Conservation (phyloP, 441 rosid species). For the Populus hybrid region DNA sequence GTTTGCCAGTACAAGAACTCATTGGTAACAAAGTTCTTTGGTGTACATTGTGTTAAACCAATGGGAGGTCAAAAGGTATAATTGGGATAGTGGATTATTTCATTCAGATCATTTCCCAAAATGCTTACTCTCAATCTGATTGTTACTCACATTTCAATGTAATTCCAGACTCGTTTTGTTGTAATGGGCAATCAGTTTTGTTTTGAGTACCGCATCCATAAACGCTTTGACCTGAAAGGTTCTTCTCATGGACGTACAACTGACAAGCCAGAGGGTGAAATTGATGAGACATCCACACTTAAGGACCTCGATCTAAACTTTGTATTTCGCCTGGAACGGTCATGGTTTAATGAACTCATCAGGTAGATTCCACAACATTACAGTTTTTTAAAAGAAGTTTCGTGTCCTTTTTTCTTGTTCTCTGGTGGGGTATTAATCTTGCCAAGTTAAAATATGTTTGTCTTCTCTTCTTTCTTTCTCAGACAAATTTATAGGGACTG, state of each 20-base stretch:
- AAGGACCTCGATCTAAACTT: slow-evolving; percentile 93
- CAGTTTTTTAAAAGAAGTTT: neutral
- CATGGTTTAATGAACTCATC: slow-evolving; percentile 78
- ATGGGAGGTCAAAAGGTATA: slow-evolving; percentile 90
- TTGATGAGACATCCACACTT: slow-evolving; percentile 45
- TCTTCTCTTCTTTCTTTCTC: slow-evolving; percentile 2
- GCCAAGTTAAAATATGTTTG: neutral
- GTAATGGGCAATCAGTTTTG: slow-evolving; percentile 91
- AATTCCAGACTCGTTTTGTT: slow-evolving; percentile 64
- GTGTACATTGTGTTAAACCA: slow-evolving; percentile 92
- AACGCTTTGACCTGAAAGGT: slow-evolving; percentile 88
- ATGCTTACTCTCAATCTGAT: slow-evolving; percentile 3
- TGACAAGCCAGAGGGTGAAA: slow-evolving; percentile 65
- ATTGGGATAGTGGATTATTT: slow-evolving; percentile 2
- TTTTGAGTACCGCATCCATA: slow-evolving; percentile 75
- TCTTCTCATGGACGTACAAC: slow-evolving; percentile 91
- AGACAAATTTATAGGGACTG: slow-evolving; percentile 90
- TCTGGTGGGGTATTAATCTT: neutral
- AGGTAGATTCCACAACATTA: slow-evolving; percentile 36
- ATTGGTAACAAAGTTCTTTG: slow-evolving; percentile 87
- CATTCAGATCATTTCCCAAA: neutral
- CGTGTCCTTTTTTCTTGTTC: neutral
- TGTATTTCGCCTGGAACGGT: slow-evolving; percentile 64
- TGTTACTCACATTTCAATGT: slow-evolving; percentile 9
- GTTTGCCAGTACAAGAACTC: slow-evolving; percentile 68